Conservation (phyloP, 208 protist genomes). For the Herpetomonas samuelpessoai region DNA sequence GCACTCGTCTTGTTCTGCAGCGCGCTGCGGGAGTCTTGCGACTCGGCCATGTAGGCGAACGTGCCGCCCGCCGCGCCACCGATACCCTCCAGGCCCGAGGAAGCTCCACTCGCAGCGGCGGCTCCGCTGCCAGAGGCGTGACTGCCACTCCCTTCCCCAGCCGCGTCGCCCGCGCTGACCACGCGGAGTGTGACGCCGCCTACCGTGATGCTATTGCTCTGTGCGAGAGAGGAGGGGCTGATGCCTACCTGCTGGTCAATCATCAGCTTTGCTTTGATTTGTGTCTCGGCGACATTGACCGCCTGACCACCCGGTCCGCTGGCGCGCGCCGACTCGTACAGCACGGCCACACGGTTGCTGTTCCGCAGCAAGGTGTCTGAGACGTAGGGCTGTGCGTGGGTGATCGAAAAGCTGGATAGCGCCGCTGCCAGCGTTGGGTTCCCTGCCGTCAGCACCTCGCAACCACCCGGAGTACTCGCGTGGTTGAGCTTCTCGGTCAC, state of each 20-base stretch:
- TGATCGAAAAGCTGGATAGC: slow-evolving; percentile 30
- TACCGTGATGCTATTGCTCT: neutral
- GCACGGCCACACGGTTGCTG: slow-evolving; percentile 29
- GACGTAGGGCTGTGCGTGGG: slow-evolving; percentile 41
- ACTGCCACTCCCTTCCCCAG: neutral
- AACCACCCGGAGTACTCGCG: neutral
- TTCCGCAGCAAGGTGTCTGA: slow-evolving; percentile 59
- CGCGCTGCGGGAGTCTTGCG: slow-evolving; percentile 86
- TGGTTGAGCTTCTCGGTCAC: neutral
- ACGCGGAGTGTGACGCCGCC: neutral
- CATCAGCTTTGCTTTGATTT: slow-evolving; percentile 74
- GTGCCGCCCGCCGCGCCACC: slow-evolving; percentile 15
- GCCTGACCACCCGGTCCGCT: slow-evolving; percentile 89
- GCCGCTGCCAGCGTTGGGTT: neutral
- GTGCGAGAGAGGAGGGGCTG: neutral
- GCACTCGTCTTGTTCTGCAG: slow-evolving; percentile 75
- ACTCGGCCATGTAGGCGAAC: slow-evolving; percentile 58
- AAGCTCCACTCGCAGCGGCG: neutral
- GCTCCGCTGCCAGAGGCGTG: neutral
- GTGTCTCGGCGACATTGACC: slow-evolving; percentile 85
- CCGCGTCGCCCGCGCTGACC: too few relatives aligned
- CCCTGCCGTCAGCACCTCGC: neutral
- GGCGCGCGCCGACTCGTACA: slow-evolving; percentile 75
- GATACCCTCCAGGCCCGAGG: neutral
- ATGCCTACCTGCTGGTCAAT: slow-evolving; percentile 36